These are phyloP conservation scores for Bipolaris oryzae DNA, from an alignment of 2,329 filamentous ascomycete genomes.

Conservation along the genomic window DNA sequence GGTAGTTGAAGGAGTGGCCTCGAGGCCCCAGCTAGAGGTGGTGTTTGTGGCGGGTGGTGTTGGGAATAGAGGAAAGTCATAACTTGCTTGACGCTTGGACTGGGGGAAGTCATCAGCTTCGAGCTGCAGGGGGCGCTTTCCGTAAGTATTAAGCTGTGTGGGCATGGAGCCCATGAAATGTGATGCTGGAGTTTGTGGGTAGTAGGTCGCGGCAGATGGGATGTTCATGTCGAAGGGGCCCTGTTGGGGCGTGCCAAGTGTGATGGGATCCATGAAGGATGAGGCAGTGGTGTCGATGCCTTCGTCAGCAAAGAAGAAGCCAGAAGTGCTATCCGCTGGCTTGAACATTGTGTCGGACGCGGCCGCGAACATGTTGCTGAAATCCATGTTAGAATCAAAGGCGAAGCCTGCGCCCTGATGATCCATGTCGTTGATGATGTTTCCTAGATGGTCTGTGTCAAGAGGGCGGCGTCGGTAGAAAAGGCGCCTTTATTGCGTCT, in stretches of 20 bases:
- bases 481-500: slow-evolving; percentile 10
- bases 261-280: slow-evolving; percentile 26
- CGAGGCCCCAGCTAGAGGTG: slow-evolving; percentile 35
- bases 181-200: slow-evolving; percentile 31
- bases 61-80: slow-evolving; percentile 32
- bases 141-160: slow-evolving; percentile 28
- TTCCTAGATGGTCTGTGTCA: slow-evolving; percentile 21
- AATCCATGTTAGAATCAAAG: slow-evolving; percentile 43
- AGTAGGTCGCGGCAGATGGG: slow-evolving; percentile 28
- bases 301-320: slow-evolving; percentile 44
- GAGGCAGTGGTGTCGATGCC: slow-evolving; percentile 39
- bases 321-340: slow-evolving; percentile 40
- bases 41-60: slow-evolving; percentile 24
- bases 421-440: slow-evolving; percentile 26
- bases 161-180: slow-evolving; percentile 37
- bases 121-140: slow-evolving; percentile 42
- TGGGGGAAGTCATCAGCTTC: slow-evolving; percentile 42
- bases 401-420: slow-evolving; percentile 39
- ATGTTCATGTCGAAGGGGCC: slow-evolving; percentile 26
- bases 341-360: slow-evolving; percentile 33
- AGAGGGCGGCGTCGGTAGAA: slow-evolving; percentile 26
- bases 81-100: slow-evolving; percentile 41
- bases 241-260: slow-evolving; percentile 32
- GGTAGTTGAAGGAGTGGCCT: slow-evolving; percentile 28
- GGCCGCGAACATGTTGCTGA: slow-evolving; percentile 31